A percentile compares a stretch with the other conserved stretches of the same genome.
phyloP scores from a whole-genome alignment of 2,329 filamentous ascomycete species.

The Arthrinium puccinioides region DNA sequence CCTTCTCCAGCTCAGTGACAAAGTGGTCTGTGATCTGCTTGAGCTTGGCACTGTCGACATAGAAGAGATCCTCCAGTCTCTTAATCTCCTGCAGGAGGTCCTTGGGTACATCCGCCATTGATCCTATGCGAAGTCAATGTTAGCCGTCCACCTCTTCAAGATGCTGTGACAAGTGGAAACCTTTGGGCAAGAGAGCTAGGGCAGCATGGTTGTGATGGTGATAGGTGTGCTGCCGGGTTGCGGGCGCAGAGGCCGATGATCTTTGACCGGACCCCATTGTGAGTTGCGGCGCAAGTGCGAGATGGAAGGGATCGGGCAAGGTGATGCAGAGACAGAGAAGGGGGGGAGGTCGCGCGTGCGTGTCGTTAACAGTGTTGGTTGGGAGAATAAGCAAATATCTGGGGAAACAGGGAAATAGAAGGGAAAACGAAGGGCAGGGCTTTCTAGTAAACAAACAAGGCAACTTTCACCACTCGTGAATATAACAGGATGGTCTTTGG shows the following conservation, averaged over 20 bases:
- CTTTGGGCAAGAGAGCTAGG: neutral
- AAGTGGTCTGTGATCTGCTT: conserved; percentile 92
- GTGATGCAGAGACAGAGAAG: no score
- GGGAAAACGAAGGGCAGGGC: no score
- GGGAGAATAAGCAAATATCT: no score
- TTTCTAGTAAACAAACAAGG: no score
- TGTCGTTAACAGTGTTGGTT: no score
- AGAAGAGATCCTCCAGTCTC: conserved; percentile 76
- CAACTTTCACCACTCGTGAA: no score
- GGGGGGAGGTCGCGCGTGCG: no score
- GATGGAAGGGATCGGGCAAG: neutral
- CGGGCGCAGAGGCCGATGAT: conserved; percentile 3
- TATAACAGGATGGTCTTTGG: no score
- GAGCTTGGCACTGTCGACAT: conserved; percentile 68
- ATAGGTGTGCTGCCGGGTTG: conserved; percentile 10
- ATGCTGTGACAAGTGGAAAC: conserved; percentile 1
- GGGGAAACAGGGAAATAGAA: no score
- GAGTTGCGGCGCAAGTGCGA: neutral
- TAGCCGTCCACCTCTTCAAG: neutral
- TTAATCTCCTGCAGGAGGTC: conserved; percentile 75
- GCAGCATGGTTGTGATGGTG: conserved; percentile 11
- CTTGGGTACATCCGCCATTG: conserved; percentile 85
- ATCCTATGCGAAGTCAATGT: conserved; percentile 47
- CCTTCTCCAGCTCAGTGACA: conserved; percentile 78
- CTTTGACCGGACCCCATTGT: conserved; percentile 8